Evolutionary conservation across 345 rosid genomes (phyloP).

Genomic region (Hypericum androsaemum): DNA sequence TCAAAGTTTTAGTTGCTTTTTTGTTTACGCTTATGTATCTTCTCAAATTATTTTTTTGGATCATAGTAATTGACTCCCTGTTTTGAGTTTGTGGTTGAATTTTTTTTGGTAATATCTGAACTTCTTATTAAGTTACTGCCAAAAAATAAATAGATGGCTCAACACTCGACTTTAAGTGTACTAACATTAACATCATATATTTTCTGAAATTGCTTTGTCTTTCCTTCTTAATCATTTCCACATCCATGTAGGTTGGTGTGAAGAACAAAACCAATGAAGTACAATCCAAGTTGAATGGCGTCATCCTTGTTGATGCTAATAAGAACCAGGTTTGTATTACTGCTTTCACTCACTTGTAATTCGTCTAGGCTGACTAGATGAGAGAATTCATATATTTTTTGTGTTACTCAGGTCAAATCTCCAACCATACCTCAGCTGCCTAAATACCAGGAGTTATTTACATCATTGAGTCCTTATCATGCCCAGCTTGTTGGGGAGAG

Average conservation of each 20-base stretch:
- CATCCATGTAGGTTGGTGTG: slow-evolving; percentile 61
- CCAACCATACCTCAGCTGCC: slow-evolving; percentile 76
- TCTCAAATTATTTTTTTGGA: too few species aligned
- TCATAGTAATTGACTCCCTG: too few species aligned
- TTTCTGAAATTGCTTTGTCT: neutral
- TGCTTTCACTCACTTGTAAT: neutral
- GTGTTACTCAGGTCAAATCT: slow-evolving; percentile 49
- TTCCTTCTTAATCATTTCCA: neutral
- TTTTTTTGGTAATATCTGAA: too few species aligned
- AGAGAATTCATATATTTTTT: slow-evolving; percentile 9
- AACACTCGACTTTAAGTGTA: neutral
- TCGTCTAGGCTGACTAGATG: neutral
- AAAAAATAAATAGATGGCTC: neutral
- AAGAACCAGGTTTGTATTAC: slow-evolving; percentile 49
- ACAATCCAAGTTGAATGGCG: slow-evolving; percentile 38
- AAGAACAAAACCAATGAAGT: slow-evolving; percentile 77
- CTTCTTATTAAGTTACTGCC: too few species aligned
- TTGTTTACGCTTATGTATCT: too few species aligned
- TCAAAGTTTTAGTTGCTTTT: too few species aligned
- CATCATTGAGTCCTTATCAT: slow-evolving; percentile 62
- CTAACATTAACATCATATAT: neutral
- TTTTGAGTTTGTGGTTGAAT: too few species aligned
- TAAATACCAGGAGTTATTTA: slow-evolving; percentile 54
- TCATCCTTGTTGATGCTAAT: slow-evolving; percentile 48
- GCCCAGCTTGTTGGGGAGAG: slow-evolving; percentile 91